Conservation (phyloP, 257 asterid genomes). For the Primulina eburnea region DNA sequence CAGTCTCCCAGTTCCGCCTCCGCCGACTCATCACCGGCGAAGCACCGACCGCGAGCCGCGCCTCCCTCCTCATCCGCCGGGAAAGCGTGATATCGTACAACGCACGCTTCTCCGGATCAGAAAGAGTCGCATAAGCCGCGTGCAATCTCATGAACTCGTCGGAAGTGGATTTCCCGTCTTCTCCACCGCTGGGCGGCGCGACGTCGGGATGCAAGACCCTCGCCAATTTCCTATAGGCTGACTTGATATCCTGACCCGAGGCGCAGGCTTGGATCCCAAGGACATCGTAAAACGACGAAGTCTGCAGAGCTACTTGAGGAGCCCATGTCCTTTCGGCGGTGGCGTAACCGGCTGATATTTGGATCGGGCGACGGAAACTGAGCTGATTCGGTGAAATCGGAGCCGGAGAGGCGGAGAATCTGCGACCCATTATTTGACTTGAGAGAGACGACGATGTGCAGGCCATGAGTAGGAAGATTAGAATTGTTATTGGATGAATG, state of each 20-base stretch:
- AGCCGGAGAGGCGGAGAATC: constrained; percentile 8
- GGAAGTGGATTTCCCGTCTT: constrained; percentile 15
- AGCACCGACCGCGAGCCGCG: neutral
- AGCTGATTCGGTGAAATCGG: neutral
- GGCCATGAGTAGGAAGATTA: constrained; percentile 20
- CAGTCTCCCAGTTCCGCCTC: constrained; percentile 18
- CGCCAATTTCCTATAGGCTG: constrained; percentile 35
- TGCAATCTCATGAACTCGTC: constrained; percentile 34
- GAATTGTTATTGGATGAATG: neutral
- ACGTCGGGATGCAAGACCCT: constrained; percentile 33
- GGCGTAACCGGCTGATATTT: constrained; percentile 25
- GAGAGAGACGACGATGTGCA: constrained; percentile 17
- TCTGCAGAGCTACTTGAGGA: neutral
- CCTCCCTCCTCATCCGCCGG: neutral
- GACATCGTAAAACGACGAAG: constrained; percentile 28
- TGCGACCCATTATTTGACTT: constrained; percentile 11
- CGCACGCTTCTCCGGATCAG: constrained; percentile 37
- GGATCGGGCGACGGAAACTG: constrained; percentile 13
- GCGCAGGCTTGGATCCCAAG: constrained; percentile 32
- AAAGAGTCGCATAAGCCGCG: constrained; percentile 37
- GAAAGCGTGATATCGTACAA: constrained; percentile 28
- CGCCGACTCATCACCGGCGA: neutral
- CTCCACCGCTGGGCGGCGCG: neutral
- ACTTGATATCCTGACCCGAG: constrained; percentile 28
- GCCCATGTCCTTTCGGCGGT: constrained; percentile 21